Evolutionary conservation across 176 grass and related monocot genomes (phyloP).

Genomic region (Melocanna baccifera): DNA sequence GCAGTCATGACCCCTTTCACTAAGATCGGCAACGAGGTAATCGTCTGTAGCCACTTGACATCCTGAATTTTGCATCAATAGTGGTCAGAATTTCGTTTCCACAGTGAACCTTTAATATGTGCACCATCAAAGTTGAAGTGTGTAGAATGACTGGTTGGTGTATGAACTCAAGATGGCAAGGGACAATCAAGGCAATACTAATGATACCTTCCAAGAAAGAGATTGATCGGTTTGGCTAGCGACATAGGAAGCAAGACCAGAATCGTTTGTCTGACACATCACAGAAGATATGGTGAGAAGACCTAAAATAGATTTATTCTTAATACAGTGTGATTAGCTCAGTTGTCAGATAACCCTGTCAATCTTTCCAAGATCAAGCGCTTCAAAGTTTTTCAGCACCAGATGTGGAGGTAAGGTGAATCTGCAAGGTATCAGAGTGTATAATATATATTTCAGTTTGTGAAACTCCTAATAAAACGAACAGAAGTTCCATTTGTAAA

Average conservation of each 20-base stretch:
- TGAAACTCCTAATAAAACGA: background rate
- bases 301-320: background rate
- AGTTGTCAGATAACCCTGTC: constrained; percentile 51
- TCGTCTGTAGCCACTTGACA: constrained; percentile 76
- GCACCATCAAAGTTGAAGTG: background rate
- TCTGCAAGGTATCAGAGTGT: constrained; percentile 32
- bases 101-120: background rate
- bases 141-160: background rate
- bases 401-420: constrained; percentile 74
- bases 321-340: background rate
- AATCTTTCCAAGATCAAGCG: constrained; percentile 68
- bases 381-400: constrained; percentile 79
- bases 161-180: background rate
- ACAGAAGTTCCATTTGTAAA: background rate
- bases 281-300: constrained; percentile 31
- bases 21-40: constrained; percentile 81
- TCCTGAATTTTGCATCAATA: constrained; percentile 43
- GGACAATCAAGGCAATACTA: background rate
- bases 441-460: background rate
- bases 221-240: constrained; percentile 61
- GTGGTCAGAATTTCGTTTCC: background rate
- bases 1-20: constrained; percentile 89
- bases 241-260: constrained; percentile 68
- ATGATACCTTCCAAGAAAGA: constrained; percentile 83
- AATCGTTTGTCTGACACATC: constrained; percentile 65